phyloP scores from a whole-genome alignment of 1,139 yeast species.

The Blastobotrys aristatus region DNA sequence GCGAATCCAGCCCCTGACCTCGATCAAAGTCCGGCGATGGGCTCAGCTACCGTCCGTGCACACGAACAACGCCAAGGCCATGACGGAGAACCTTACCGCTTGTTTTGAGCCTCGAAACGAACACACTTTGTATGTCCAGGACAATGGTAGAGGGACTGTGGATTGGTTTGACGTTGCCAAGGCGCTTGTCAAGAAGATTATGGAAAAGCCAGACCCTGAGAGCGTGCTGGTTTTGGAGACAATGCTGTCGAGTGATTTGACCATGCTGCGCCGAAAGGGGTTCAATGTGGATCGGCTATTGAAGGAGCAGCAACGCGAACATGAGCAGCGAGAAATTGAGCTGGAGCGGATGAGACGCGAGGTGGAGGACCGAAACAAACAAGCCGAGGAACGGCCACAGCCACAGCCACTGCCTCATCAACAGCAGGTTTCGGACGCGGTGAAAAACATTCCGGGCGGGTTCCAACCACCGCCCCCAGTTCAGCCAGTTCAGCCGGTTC shows the following conservation, averaged over 20 bases:
- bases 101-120: slow-evolving; percentile 19
- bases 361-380: slow-evolving; percentile 12
- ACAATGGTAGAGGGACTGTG: slow-evolving; percentile 15
- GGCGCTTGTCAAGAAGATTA: slow-evolving; percentile 30
- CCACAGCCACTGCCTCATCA: slow-evolving; percentile 13
- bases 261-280: slow-evolving; percentile 35
- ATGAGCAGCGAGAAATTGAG: slow-evolving; percentile 15
- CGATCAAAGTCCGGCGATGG: slow-evolving; percentile 27
- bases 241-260: slow-evolving; percentile 32
- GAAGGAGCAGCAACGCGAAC: slow-evolving; percentile 23
- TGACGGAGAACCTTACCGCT: slow-evolving; percentile 22
- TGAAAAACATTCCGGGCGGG: slow-evolving; percentile 7
- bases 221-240: slow-evolving; percentile 38
- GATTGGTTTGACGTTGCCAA: slow-evolving; percentile 40
- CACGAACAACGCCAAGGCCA: not conserved
- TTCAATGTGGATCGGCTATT: slow-evolving; percentile 37
- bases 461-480: not conserved
- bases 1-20: slow-evolving; percentile 26
- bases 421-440: not conserved
- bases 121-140: slow-evolving; percentile 19
- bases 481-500: not conserved
- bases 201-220: slow-evolving; percentile 36
- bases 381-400: slow-evolving; percentile 12
- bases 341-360: slow-evolving; percentile 13
- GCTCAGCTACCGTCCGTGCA: slow-evolving; percentile 21